Evolutionary conservation across 2,329 filamentous ascomycete genomes (phyloP).

Genomic region (Fusarium pseudonygamai): DNA sequence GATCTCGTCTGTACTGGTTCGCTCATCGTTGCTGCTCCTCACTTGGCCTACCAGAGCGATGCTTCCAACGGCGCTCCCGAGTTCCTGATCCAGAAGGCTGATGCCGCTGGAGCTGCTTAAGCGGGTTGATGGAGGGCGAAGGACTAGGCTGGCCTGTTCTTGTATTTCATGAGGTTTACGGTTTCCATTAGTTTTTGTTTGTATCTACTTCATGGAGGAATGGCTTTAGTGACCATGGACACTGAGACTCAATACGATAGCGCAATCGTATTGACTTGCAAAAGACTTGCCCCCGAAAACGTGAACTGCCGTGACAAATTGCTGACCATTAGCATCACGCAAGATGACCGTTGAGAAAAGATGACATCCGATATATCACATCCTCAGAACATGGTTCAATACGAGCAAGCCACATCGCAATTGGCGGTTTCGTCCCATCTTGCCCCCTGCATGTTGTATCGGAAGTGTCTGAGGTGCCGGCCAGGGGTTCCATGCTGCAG

Average conservation of each 20-base stretch:
- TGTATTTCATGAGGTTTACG: not conserved
- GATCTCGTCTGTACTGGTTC: conserved; percentile 52
- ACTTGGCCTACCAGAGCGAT: conserved; percentile 18
- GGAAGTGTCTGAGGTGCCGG: not conserved
- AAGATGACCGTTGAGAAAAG: not conserved
- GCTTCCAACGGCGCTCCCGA: conserved; percentile 11
- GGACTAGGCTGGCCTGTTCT: conserved; percentile 17
- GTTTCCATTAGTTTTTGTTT: not conserved
- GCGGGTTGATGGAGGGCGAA: not conserved
- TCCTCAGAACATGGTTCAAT: not conserved
- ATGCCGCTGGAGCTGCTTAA: conserved; percentile 6
- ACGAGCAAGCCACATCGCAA: not conserved
- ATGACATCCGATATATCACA: not conserved
- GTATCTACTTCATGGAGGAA: not conserved
- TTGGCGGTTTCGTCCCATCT: not conserved
- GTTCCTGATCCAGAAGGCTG: conserved; percentile 30
- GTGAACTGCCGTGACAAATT: not conserved
- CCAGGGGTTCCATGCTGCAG: not conserved
- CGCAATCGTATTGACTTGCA: not conserved
- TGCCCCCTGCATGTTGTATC: not conserved
- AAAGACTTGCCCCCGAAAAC: rapidly evolving
- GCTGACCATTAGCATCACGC: not conserved
- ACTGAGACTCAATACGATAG: not conserved
- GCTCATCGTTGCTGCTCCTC: conserved; percentile 39
- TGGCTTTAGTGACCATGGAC: not conserved